Evolutionary conservation across 2,329 filamentous ascomycete species (phyloP).

Genomic region (Hymenoscyphus infarciens): DNA sequence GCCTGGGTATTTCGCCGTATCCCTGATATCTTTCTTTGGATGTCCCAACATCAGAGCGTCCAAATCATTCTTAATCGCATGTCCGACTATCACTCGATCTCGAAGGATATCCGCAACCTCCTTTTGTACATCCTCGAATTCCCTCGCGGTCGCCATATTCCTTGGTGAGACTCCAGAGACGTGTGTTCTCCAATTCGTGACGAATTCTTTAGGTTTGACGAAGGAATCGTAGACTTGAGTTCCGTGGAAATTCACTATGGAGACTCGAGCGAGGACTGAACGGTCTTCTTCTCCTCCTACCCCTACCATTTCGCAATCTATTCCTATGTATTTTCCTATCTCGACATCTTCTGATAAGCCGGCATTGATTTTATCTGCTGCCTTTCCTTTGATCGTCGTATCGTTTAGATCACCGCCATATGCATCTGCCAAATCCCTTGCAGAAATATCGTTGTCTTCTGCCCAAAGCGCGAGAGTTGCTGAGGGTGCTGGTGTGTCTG

Average conservation of each 20-base stretch:
- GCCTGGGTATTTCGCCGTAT: conserved; percentile 74
- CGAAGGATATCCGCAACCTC: conserved; percentile 66
- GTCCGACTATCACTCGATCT: conserved; percentile 73
- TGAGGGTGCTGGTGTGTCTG: conserved; percentile 39
- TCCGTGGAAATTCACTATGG: conserved; percentile 90
- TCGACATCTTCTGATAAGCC: conserved; percentile 60
- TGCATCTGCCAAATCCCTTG: conserved; percentile 57
- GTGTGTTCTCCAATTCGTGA: conserved; percentile 86
- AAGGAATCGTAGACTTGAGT: conserved; percentile 92
- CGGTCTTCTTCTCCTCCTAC: conserved; percentile 66
- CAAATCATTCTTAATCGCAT: conserved; percentile 77
- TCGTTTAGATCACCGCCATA: conserved; percentile 54
- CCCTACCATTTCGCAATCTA: conserved; percentile 99
- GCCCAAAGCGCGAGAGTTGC: conserved; percentile 58
- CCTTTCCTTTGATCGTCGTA: conserved; percentile 44
- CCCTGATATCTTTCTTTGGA: conserved; percentile 72
- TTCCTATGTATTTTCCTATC: conserved; percentile 83
- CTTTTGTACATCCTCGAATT: conserved; percentile 73
- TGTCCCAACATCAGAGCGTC: conserved; percentile 74
- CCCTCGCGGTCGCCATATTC: conserved; percentile 66
- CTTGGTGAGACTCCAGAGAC: conserved; percentile 78
- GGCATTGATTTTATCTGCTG: conserved; percentile 56
- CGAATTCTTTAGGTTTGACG: conserved; percentile 70
- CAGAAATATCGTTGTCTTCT: conserved; percentile 57
- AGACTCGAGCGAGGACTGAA: conserved; percentile 80